Evolutionary conservation across 441 rosid genomes (phyloP), one percentile per base, ranked within the genome.

Genomic region (Croton laevigatus): DNA sequence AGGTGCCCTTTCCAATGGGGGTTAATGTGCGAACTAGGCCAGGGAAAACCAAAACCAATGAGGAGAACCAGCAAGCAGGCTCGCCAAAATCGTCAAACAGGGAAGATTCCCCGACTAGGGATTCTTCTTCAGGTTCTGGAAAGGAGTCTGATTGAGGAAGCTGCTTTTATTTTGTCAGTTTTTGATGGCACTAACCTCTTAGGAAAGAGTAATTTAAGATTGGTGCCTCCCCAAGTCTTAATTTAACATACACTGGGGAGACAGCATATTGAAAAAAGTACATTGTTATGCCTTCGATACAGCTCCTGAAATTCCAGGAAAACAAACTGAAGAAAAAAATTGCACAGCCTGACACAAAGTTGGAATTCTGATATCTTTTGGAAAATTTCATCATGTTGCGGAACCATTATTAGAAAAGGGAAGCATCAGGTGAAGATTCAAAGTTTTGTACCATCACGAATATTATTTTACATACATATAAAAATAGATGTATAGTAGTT

Each of bases 1-100:
- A 87, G 94, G 84, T 89, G 20, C 91, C 94, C 12, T 89, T 87
- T 66, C 91, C 94, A 17, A 75, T 82, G 81, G 91, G 91, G 55
- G 81, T 75, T 45, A 84, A 78, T 45, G 75, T 83, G 70, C 86
- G 90, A 78, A 79, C 79, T 23, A 81, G 89, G 73, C 81, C 81
- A 2, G 87, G 83, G 58, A 87, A 83, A 71, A 69, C 80, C 70
- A 78, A 73, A 65, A 58, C 59, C 70, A 66, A 52, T 0, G 85
- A 83, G 52, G 89, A 82, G 66, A 72, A 22, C 67, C 62, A 68
- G 68, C 79, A 64, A n/a, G 87, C 78, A 74, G 70, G 71, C 71
- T 51, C 68, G 3, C 46, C 72, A 19, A 63, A 69, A 67, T 61
- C 68, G 63, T 65, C 65, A 22, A 79, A 75, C 6, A 73, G 76